Evolutionary conservation across 495 filamentous ascomycete genomes (phyloP), one percentile per base, ranked within the genome.

Genomic region (Penicillium silybi): DNA sequence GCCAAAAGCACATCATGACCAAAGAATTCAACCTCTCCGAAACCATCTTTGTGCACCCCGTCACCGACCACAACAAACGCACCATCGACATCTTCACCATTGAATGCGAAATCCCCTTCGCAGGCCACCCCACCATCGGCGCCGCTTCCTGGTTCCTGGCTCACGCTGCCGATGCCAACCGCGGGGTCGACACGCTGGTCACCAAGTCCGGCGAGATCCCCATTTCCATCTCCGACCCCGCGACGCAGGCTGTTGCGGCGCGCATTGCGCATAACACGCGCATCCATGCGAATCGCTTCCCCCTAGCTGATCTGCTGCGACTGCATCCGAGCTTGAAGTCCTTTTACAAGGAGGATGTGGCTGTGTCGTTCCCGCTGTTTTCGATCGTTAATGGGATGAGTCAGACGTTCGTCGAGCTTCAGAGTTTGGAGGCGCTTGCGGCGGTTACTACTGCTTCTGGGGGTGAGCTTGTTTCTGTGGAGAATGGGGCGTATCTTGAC

Each of bases 11-110:
- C 67, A 66, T 57, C 39, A 85, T 95, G 32, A 82, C 88, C 2
- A 59, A 65, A 26, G 90, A 95, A 68, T 93, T 93, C 84, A 92
- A 92, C 56, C 77, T 90, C 57, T 90, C 87, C 4, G 89, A 93
- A 61, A 92, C 84, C 1, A 85, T 91, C 46, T 95, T 92, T 68
- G 68, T 93, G 13, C 81, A 90, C 55, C 62, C 65, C 18, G 52
- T 44, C 2, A 46, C 22, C 3, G 55, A 59, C 5, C 32, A 48
- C 11, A 38, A 19, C 22, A 65, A 65, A 27, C 64, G 71, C 32
- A 64, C 63, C n/a, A 82, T 90, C 61, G 83, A 89, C 66, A 92
- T 90, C 69, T 90, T 89, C 74, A 85, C 82, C 23, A 64, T 73
- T 15, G 64, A 73, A 23, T 54, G 54, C 10, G 87, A 91, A 60